phyloP scores from a whole-genome alignment of 2,329 filamentous ascomycete species.

The Neofusicoccum ribis region DNA sequence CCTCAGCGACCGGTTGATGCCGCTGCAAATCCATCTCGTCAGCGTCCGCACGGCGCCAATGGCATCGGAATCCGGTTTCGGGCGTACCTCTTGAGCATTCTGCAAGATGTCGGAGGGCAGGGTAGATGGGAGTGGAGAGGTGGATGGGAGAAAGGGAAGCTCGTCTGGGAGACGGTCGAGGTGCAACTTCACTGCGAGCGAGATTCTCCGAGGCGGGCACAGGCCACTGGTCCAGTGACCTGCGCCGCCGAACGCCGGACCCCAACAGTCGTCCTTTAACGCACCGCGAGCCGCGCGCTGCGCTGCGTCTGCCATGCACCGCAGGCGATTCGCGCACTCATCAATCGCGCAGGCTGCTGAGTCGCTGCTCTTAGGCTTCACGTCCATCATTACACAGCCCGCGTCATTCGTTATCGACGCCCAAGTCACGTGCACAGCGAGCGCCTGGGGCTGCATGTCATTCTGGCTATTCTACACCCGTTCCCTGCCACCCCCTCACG shows the following conservation, averaged over 20 bases:
- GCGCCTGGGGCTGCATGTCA: conserved; percentile 1
- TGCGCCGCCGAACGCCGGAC: conserved; percentile 12
- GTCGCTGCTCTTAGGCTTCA: neutral
- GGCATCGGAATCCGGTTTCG: conserved; percentile 27
- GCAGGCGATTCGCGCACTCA: too few species aligned
- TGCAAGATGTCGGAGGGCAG: conserved; percentile 48
- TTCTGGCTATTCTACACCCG: conserved; percentile 8
- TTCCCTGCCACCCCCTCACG: conserved; percentile 8
- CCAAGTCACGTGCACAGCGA: neutral
- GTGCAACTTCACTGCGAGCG: conserved; percentile 17
- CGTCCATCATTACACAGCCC: neutral
- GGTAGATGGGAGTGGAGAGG: conserved; percentile 36
- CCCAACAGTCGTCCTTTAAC: neutral
- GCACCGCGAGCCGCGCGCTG: neutral
- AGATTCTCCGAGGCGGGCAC: conserved; percentile 17
- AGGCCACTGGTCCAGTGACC: conserved; percentile 10
- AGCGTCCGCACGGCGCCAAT: conserved; percentile 41
- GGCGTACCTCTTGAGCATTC: conserved; percentile 64
- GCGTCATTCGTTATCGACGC: too few species aligned
- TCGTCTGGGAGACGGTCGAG: conserved; percentile 18
- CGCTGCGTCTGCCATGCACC: neutral
- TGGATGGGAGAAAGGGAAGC: conserved; percentile 24
- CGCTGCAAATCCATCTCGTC: conserved; percentile 53
- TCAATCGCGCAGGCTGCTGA: neutral
- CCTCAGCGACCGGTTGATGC: conserved; percentile 65